phyloP scores from a whole-genome alignment of 345 rosid species.

The Sonneratia caseolaris region DNA sequence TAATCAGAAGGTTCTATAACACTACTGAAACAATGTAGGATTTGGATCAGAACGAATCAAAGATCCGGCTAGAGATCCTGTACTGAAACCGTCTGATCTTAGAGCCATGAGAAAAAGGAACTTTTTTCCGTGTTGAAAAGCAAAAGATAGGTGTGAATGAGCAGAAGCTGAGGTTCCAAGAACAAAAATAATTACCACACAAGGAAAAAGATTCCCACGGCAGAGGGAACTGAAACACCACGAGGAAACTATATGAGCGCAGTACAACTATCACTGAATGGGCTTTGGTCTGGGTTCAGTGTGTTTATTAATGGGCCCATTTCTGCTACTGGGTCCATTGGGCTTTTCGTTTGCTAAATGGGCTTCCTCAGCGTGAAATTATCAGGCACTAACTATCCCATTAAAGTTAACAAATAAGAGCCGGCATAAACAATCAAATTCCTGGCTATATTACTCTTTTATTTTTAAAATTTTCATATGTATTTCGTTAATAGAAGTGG shows the following conservation, averaged over 20 bases:
- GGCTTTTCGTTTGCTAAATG: neutral
- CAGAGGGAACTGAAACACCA: neutral
- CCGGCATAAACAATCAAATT: no score
- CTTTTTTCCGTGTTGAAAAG: neutral
- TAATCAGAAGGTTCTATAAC: neutral
- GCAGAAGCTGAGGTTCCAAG: neutral
- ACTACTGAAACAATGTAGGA: neutral
- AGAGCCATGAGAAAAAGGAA: neutral
- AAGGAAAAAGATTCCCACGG: neutral
- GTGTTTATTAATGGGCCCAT: no score
- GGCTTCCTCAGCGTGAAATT: neutral
- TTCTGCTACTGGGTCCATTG: no score
- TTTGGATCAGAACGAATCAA: neutral
- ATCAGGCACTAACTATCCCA: neutral
- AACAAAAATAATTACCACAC: neutral
- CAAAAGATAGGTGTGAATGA: neutral
- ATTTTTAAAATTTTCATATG: no score
- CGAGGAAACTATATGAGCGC: neutral
- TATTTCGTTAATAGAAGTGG: no score
- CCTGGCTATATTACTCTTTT: no score
- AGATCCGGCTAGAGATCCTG: neutral
- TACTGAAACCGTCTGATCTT: neutral
- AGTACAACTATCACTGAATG: neutral
- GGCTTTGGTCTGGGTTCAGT: no score
- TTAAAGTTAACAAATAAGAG: neutral